Percentiles rank a stretch among this genome's conserved stretches.
Evolutionary conservation across 139 green algal species (phyloP).

Genomic region (Chlorella sp.): DNA sequence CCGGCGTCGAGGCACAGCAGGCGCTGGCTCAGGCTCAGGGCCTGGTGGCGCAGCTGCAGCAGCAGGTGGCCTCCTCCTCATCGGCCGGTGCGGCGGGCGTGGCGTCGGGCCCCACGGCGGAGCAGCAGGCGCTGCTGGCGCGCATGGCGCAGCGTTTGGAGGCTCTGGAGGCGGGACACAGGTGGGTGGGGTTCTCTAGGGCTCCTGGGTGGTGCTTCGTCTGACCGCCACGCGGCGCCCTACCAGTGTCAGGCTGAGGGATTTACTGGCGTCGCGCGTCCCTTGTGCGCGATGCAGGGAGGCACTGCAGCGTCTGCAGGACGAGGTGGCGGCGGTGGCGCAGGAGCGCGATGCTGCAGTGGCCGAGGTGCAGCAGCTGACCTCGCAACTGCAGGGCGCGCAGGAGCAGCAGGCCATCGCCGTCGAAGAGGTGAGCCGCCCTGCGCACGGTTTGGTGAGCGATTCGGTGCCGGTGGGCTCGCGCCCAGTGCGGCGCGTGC

Average conservation of each 20-base stretch:
- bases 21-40: background rate
- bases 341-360: background rate
- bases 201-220: no score
- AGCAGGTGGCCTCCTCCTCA: constrained; percentile 3
- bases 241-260: no score
- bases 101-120: background rate
- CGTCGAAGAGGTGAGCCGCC: background rate
- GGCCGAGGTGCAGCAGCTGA: background rate
- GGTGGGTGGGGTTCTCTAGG: no score
- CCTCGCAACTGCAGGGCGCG: background rate
- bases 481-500: no score
- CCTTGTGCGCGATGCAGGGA: no score
- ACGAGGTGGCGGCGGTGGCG: background rate
- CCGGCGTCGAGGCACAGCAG: background rate
- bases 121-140: constrained; percentile 12
- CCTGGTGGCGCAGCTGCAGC: background rate
- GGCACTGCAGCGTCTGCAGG: background rate
- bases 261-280: no score
- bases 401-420: background rate
- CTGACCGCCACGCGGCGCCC: no score
- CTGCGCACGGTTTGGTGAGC: no score
- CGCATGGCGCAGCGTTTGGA: constrained; percentile 12
- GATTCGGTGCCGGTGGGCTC: no score
- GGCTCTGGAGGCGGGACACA: constrained; percentile 10
- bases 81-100: background rate